These are phyloP conservation scores for Flammula alnicola DNA, from an alignment of 1,284 basidiomycete species.

Conservation along the genomic window DNA sequence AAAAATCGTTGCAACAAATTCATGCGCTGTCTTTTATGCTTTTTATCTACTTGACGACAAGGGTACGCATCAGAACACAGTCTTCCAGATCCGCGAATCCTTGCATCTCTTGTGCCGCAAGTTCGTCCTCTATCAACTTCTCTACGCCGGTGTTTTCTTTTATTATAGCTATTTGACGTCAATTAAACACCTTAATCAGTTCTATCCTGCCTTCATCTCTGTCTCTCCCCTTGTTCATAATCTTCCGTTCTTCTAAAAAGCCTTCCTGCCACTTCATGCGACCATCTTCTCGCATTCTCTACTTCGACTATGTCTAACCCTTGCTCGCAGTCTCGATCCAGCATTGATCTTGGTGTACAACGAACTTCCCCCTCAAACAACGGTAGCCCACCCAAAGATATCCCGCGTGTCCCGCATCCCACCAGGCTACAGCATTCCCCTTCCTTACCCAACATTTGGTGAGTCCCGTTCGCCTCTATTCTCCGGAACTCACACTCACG, in stretches of 20 bases:
- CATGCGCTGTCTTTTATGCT: conserved; percentile 33
- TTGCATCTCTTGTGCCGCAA: conserved; percentile 28
- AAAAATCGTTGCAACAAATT: conserved; percentile 30
- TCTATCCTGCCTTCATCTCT: conserved; percentile 32
- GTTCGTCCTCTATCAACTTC: conserved; percentile 29
- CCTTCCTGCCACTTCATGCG: conserved; percentile 21
- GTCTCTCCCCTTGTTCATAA: conserved; percentile 29
- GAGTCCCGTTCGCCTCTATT: conserved; percentile 18
- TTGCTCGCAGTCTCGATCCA: conserved; percentile 29
- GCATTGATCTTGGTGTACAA: conserved; percentile 25
- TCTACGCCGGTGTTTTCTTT: conserved; percentile 34
- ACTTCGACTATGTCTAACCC: conserved; percentile 32
- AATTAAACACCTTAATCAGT: conserved; percentile 43
- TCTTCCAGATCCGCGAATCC: conserved; percentile 46
- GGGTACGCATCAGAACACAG: conserved; percentile 38
- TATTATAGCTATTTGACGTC: conserved; percentile 43
- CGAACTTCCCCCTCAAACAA: conserved; percentile 1
- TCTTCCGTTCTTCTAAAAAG: conserved; percentile 24
- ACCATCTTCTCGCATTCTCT: conserved; percentile 24
- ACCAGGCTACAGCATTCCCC: conserved; percentile 62
- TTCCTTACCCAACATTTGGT: conserved; percentile 66
- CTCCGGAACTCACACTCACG: too few species aligned
- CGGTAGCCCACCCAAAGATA: conserved; percentile 21
- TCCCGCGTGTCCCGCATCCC: conserved; percentile 34
- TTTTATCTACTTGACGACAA: conserved; percentile 40